A percentile compares a stretch with the other conserved stretches of the same genome.
Conservation (phyloP, 2,329 filamentous ascomycete genomes). For the Ramularia endophylla region DNA sequence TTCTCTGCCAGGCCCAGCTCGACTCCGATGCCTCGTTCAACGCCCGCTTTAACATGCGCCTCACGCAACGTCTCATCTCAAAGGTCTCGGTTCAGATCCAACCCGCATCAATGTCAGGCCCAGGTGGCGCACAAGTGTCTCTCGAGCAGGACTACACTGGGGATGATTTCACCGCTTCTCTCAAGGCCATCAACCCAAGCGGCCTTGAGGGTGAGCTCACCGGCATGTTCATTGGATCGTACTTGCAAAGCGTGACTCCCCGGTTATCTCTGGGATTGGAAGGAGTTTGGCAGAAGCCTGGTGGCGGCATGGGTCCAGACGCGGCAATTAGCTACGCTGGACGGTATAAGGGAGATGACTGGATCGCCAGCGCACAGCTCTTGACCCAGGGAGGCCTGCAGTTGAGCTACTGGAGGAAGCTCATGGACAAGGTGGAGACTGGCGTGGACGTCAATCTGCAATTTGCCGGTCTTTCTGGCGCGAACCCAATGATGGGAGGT, state of each 20-base stretch:
- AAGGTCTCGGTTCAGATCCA: conserved; percentile 86
- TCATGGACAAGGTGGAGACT: conserved; percentile 93
- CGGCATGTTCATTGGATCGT: conserved; percentile 92
- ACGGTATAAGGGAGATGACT: conserved; percentile 85
- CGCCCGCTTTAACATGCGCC: conserved; percentile 89
- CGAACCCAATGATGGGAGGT: conserved; percentile 62
- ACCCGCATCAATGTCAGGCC: conserved; percentile 47
- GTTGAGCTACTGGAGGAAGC: conserved; percentile 85
- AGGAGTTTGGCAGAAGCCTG: conserved; percentile 86
- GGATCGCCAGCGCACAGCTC: conserved; percentile 87
- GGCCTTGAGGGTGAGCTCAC: conserved; percentile 85
- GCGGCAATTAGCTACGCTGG: conserved; percentile 84
- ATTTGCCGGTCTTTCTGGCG: conserved; percentile 57
- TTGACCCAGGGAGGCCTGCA: conserved; percentile 83
- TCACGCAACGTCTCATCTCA: conserved; percentile 71
- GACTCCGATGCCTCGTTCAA: conserved; percentile 87
- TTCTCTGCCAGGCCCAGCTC: conserved; percentile 92
- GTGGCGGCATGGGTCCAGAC: conserved; percentile 80
- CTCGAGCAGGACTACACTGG: conserved; percentile 95
- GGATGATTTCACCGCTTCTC: conserved; percentile 81
- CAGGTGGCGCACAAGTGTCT: conserved; percentile 79
- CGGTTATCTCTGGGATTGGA: conserved; percentile 83
- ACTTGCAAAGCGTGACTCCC: conserved; percentile 87
- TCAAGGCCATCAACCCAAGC: conserved; percentile 96
- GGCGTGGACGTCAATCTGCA: conserved; percentile 92